These are phyloP conservation scores for Yamadazyma paraphyllophila DNA, from an alignment of 805 yeast species.

Conservation along the genomic window DNA sequence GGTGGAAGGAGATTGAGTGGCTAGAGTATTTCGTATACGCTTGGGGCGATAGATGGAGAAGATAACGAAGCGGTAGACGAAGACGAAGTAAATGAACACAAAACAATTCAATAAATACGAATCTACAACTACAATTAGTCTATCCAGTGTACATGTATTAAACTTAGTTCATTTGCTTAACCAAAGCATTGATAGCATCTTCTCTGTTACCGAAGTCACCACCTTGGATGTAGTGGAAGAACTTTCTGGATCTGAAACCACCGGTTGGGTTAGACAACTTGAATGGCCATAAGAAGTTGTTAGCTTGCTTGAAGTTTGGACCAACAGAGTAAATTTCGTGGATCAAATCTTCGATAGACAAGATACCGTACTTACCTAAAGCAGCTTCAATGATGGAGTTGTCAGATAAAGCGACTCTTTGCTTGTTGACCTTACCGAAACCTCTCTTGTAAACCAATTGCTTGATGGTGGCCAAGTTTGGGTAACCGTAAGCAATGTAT, in stretches of 20 bases:
- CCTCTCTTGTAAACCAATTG: constrained; percentile 97
- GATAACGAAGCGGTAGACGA: too few relatives aligned
- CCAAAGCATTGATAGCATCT: constrained; percentile 90
- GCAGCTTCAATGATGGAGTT: constrained; percentile 83
- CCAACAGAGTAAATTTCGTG: constrained; percentile 96
- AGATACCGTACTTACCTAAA: constrained; percentile 91
- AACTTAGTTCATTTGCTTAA: constrained; percentile 87
- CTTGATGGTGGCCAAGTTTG: constrained; percentile 87
- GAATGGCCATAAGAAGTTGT: constrained; percentile 99
- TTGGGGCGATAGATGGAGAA: constrained; percentile 12
- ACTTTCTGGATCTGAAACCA: constrained; percentile 98
- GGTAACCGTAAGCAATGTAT: constrained; percentile 97
- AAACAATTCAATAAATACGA: too few relatives aligned
- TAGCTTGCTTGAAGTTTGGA: constrained; percentile 97
- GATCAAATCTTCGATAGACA: constrained; percentile 88
- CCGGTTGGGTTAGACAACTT: constrained; percentile 94
- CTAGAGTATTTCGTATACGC: constrained; percentile 26
- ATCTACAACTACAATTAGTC: too few relatives aligned
- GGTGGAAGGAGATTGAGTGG: constrained; percentile 35
- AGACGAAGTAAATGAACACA: too few relatives aligned
- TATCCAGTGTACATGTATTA: not conserved
- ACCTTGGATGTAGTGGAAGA: constrained; percentile 96
- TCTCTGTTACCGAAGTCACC: constrained; percentile 99
- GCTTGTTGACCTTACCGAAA: constrained; percentile 95
- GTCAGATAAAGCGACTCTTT: constrained; percentile 87